Conservation (phyloP, 2,329 filamentous ascomycete species). For the Alternaria angustiovoidea region DNA sequence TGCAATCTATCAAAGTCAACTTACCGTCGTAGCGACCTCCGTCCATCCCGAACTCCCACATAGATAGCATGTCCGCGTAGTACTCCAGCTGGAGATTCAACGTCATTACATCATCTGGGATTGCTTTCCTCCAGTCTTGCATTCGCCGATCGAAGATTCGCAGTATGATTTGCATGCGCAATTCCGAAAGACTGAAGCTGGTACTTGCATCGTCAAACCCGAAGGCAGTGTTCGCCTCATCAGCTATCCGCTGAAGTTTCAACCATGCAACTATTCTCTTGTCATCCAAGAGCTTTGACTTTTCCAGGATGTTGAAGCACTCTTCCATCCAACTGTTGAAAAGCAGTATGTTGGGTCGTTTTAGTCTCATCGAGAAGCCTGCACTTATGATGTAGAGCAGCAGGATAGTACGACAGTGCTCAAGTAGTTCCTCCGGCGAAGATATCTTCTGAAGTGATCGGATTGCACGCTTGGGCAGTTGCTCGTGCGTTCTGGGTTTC, state of each 20-base stretch:
- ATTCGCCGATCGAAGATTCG: conserved; percentile 48
- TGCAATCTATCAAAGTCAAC: not conserved
- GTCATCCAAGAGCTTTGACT: conserved; percentile 43
- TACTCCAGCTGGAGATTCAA: conserved; percentile 40
- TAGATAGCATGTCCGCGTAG: conserved; percentile 45
- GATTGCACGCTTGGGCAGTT: conserved; percentile 46
- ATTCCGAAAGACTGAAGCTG: conserved; percentile 47
- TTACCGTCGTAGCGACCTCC: conserved; percentile 43
- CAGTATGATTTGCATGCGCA: conserved; percentile 47
- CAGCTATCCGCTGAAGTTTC: conserved; percentile 46
- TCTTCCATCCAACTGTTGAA: conserved; percentile 52
- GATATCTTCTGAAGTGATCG: conserved; percentile 45
- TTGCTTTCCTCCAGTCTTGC: conserved; percentile 46
- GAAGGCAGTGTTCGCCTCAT: conserved; percentile 49
- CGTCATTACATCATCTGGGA: conserved; percentile 43
- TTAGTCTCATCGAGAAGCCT: conserved; percentile 45
- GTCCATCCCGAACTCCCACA: conserved; percentile 51
- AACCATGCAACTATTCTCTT: conserved; percentile 41
- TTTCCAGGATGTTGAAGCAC: conserved; percentile 40
- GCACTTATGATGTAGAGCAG: conserved; percentile 44
- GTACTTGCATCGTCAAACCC: conserved; percentile 50
- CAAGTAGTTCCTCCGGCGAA: conserved; percentile 45
- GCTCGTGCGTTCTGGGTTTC: conserved; percentile 49
- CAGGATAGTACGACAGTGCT: conserved; percentile 47
- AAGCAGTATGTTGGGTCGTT: conserved; percentile 44